phyloP scores from a whole-genome alignment of 2,329 filamentous ascomycete genomes.

The Pezicula radicicola region DNA sequence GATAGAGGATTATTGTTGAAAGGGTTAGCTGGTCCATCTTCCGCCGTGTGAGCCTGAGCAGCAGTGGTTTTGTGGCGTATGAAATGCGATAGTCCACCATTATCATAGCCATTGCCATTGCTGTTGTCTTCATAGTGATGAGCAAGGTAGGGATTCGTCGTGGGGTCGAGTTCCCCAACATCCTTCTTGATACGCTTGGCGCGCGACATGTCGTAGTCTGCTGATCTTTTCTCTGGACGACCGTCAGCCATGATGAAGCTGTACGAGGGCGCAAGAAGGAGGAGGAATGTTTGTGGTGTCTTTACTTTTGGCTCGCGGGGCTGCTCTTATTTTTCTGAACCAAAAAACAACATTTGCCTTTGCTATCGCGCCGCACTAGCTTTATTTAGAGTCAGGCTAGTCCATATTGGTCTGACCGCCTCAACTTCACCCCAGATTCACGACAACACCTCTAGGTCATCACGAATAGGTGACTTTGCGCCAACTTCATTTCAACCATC shows the following conservation, averaged over 20 bases:
- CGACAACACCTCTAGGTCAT: background rate
- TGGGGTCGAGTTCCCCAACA: constrained; percentile 40
- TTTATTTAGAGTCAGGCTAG: background rate
- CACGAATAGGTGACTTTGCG: background rate
- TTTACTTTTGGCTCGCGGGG: constrained; percentile 23
- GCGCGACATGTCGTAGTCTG: constrained; percentile 39
- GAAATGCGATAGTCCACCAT: constrained; percentile 56
- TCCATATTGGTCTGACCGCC: constrained; percentile 8
- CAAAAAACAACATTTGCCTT: background rate
- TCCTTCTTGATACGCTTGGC: constrained; percentile 41
- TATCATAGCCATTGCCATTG: constrained; percentile 30
- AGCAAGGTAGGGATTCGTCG: constrained; percentile 82
- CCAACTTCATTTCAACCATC: background rate
- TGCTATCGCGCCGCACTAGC: background rate
- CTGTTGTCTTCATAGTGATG: constrained; percentile 68
- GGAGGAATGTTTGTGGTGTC: constrained; percentile 12
- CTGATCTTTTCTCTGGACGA: constrained; percentile 39
- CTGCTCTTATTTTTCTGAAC: constrained; percentile 5
- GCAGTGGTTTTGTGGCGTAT: constrained; percentile 79
- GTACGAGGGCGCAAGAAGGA: background rate
- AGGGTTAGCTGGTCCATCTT: constrained; percentile 79
- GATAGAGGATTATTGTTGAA: constrained; percentile 80
- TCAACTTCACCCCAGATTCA: background rate
- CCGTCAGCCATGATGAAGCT: constrained; percentile 48
- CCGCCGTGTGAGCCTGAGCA: constrained; percentile 66